Evolutionary conservation across 2,329 filamentous ascomycete species (phyloP).

Genomic region (Alternaria arborescens): DNA sequence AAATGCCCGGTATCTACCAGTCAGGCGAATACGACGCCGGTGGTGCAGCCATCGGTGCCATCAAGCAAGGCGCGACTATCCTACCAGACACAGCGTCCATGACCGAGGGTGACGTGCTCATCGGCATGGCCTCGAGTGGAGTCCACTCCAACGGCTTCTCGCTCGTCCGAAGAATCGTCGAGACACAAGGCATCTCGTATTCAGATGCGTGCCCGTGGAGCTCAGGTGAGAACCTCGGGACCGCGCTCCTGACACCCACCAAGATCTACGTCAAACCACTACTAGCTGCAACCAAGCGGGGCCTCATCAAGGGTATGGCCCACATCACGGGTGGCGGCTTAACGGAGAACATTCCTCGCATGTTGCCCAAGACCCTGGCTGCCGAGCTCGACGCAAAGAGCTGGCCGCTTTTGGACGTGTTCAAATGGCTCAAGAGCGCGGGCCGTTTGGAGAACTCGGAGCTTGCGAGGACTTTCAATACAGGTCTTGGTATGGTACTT

Average conservation of each 20-base stretch:
- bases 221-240: slow-evolving; percentile 68
- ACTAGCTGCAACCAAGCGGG: slow-evolving; percentile 68
- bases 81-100: slow-evolving; percentile 81
- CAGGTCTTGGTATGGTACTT: slow-evolving; percentile 91
- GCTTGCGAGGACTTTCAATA: slow-evolving; percentile 95
- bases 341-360: slow-evolving; percentile 91
- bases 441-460: slow-evolving; percentile 77
- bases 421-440: slow-evolving; percentile 82
- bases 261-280: slow-evolving; percentile 90
- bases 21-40: slow-evolving; percentile 92
- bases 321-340: slow-evolving; percentile 97
- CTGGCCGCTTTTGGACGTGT: slow-evolving; percentile 81
- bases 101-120: slow-evolving; percentile 81
- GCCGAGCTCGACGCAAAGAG: slow-evolving; percentile 80
- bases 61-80: slow-evolving; percentile 69
- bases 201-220: slow-evolving; percentile 81
- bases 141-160: slow-evolving; percentile 98
- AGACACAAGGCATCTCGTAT: slow-evolving; percentile 75
- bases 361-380: slow-evolving; percentile 80
- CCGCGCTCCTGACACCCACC: slow-evolving; percentile 85
- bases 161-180: slow-evolving; percentile 88
- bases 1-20: slow-evolving; percentile 96
- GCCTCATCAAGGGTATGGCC: slow-evolving; percentile 86
- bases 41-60: slow-evolving; percentile 86
- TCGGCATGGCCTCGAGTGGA: slow-evolving; percentile 85